Evolutionary conservation across 1,139 yeast genomes (phyloP).

Genomic region (Yamadazyma songkhlaensis): DNA sequence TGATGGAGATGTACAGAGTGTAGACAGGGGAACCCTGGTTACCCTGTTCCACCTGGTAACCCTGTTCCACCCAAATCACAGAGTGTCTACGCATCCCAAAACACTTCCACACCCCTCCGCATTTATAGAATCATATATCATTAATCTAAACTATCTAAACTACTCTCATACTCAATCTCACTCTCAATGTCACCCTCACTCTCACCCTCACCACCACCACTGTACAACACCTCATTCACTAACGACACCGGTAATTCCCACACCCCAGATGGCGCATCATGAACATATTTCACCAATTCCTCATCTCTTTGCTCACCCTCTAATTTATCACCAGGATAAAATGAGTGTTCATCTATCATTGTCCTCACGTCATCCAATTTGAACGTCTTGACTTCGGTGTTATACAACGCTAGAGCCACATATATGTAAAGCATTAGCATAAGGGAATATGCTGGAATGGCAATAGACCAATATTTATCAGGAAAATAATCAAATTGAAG

Average conservation of each 20-base stretch:
- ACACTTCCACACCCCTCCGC: no score
- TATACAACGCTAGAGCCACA: conserved; percentile 66
- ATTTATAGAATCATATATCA: background rate
- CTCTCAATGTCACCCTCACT: conserved; percentile 9
- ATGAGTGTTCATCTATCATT: conserved; percentile 67
- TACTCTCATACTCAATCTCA: conserved; percentile 6
- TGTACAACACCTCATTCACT: conserved; percentile 68
- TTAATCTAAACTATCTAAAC: conserved; percentile 7
- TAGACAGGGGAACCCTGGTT: no score
- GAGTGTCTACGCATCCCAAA: no score
- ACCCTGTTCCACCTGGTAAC: no score
- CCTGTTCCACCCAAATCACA: no score
- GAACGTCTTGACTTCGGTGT: conserved; percentile 68
- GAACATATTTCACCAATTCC: conserved; percentile 34
- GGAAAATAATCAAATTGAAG: conserved; percentile 73
- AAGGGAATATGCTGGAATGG: conserved; percentile 67
- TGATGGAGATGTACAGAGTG: conserved; percentile 9
- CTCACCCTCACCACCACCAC: background rate
- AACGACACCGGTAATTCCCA: conserved; percentile 75
- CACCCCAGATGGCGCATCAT: conserved; percentile 72
- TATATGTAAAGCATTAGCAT: conserved; percentile 72
- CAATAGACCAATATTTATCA: conserved; percentile 83
- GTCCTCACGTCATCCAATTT: conserved; percentile 57
- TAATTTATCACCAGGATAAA: conserved; percentile 33
- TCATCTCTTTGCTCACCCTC: conserved; percentile 5